A percentile compares a stretch with the other conserved stretches of the same genome.
These are phyloP conservation scores for Austroboletus niveus DNA, from an alignment of 1,284 basidiomycete genomes.

Conservation along the genomic window DNA sequence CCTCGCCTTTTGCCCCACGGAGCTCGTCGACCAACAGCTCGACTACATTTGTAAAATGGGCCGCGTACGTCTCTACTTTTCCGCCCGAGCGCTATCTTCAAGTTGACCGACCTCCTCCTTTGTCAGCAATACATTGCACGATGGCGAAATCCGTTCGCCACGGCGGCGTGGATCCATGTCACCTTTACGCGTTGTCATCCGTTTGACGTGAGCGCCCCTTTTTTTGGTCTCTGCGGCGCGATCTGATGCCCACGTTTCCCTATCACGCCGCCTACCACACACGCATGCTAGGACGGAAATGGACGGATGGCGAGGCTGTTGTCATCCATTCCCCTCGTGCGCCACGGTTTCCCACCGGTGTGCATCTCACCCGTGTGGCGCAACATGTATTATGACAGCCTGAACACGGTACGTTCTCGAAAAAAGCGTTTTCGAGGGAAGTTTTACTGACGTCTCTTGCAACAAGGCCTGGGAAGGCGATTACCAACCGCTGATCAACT, in stretches of 20 bases:
- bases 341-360: slow-evolving; percentile 40
- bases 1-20: slow-evolving; percentile 39
- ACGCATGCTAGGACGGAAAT: slow-evolving; percentile 38
- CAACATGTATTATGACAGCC: slow-evolving; percentile 34
- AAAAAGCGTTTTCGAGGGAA: neutral
- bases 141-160: slow-evolving; percentile 43
- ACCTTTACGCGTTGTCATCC: slow-evolving; percentile 44
- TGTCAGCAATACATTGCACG: slow-evolving; percentile 35
- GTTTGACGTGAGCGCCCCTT: slow-evolving; percentile 37
- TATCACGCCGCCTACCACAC: neutral
- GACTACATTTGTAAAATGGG: slow-evolving; percentile 43
- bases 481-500: slow-evolving; percentile 32
- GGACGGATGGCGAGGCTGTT: slow-evolving; percentile 39
- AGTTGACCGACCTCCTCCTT: no score
- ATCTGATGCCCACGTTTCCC: neutral
- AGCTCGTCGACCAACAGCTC: slow-evolving; percentile 38
- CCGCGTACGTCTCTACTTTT: slow-evolving; percentile 27
- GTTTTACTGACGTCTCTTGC: neutral
- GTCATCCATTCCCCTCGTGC: slow-evolving; percentile 41
- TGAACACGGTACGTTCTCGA: slow-evolving; percentile 31
- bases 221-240: neutral
- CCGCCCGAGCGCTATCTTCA: no score
- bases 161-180: slow-evolving; percentile 45
- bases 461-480: slow-evolving; percentile 32
- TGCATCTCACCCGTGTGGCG: slow-evolving; percentile 34